Evolutionary conservation across 306 rosid genomes (phyloP).

Genomic region (Benincasa hispida): DNA sequence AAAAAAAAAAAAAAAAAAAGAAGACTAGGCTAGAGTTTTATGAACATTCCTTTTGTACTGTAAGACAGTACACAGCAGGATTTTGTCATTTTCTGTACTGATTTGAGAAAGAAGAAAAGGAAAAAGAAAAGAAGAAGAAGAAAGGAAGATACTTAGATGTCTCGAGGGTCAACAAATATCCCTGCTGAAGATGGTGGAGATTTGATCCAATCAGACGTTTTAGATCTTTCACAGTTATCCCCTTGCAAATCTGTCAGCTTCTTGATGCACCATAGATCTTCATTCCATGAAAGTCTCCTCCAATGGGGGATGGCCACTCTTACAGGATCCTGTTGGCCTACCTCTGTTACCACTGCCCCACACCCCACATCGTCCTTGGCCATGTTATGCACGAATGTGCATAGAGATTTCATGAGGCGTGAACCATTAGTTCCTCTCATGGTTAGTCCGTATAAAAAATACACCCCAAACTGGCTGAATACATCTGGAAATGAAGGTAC

Average conservation of each 20-base stretch:
- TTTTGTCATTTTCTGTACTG: background rate
- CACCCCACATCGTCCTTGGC: conserved; percentile 61
- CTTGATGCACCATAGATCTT: conserved; percentile 84
- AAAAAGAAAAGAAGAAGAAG: background rate
- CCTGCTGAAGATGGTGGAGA: conserved; percentile 35
- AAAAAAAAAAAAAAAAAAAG: background rate
- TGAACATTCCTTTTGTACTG: conserved; percentile 6
- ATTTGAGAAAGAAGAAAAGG: background rate
- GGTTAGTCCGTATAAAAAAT: conserved; percentile 61
- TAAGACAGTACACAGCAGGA: conserved; percentile 1
- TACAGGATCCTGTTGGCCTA: conserved; percentile 72
- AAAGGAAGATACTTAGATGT: conserved; percentile 29
- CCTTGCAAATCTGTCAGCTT: conserved; percentile 23
- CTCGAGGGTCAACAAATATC: conserved; percentile 84
- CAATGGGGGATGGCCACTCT: conserved; percentile 70
- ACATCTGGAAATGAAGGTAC: conserved; percentile 80
- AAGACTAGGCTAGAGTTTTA: background rate
- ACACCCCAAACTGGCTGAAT: conserved; percentile 74
- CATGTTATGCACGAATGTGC: conserved; percentile 61
- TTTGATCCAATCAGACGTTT: conserved; percentile 13
- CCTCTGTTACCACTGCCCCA: conserved; percentile 74
- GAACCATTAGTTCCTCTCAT: conserved; percentile 51
- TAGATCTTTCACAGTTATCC: conserved; percentile 6
- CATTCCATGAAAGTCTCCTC: conserved; percentile 65
- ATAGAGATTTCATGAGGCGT: conserved; percentile 43